A percentile compares a stretch with the other conserved stretches of the same genome.
Evolutionary conservation across 306 rosid genomes (phyloP).

Genomic region (Quercus ilex): DNA sequence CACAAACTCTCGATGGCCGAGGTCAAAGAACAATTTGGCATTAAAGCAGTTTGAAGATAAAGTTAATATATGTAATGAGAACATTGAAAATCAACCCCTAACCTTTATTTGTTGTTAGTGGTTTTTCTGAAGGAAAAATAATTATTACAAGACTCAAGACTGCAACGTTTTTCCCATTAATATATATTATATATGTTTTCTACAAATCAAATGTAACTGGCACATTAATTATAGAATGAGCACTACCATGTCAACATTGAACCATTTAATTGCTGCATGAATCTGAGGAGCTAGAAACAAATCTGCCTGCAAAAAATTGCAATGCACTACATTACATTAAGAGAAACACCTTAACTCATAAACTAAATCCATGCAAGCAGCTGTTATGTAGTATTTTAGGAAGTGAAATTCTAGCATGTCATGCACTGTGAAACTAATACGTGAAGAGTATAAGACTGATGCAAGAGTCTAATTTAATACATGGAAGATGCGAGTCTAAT

Average conservation of each 20-base stretch:
- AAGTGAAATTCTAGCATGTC: not conserved
- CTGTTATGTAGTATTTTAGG: not conserved
- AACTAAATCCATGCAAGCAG: not conserved
- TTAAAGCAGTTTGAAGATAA: not conserved
- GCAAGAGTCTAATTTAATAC: too few species aligned
- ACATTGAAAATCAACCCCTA: not conserved
- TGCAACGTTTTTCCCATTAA: not conserved
- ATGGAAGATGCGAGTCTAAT: too few species aligned
- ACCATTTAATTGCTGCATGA: slow-evolving; percentile 27
- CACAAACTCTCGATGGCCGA: not conserved
- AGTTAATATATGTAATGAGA: not conserved
- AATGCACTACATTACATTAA: not conserved
- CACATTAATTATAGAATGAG: not conserved
- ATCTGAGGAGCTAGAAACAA: slow-evolving; percentile 86
- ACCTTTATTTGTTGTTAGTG: too few species aligned
- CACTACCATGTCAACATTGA: slow-evolving; percentile 65
- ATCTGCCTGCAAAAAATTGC: slow-evolving; percentile 73
- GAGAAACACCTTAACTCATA: not conserved
- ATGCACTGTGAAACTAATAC: not conserved
- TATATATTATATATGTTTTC: not conserved
- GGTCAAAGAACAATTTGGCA: not conserved
- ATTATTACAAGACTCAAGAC: too few species aligned
- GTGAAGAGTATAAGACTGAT: not conserved
- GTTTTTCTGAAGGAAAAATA: too few species aligned
- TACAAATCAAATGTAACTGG: not conserved